Evolutionary conservation across 2,329 filamentous ascomycete species (phyloP).

Genomic region (Arachnomyces sp.): DNA sequence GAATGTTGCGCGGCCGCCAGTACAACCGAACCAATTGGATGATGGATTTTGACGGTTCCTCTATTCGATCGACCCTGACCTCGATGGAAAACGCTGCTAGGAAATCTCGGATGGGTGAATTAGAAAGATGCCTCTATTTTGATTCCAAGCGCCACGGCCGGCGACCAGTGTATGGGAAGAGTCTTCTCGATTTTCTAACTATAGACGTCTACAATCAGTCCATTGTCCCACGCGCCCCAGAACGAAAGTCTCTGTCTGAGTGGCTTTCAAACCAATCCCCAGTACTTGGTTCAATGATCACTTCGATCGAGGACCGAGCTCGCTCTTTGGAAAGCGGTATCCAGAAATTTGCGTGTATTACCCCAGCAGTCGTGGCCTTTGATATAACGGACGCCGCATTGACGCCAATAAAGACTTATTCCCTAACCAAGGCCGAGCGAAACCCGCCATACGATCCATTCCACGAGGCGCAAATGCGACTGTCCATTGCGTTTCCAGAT

Average conservation of each 20-base stretch:
- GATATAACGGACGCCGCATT: constrained; percentile 64
- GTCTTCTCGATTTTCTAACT: constrained; percentile 65
- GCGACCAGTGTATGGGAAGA: constrained; percentile 70
- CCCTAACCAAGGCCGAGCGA: constrained; percentile 38
- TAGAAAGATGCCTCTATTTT: constrained; percentile 72
- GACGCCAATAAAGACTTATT: constrained; percentile 51
- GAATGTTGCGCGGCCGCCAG: constrained; percentile 65
- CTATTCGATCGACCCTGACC: constrained; percentile 59
- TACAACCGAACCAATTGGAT: constrained; percentile 47
- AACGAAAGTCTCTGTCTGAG: constrained; percentile 56
- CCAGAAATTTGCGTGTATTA: constrained; percentile 84
- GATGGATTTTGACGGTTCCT: constrained; percentile 56
- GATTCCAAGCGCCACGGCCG: constrained; percentile 74
- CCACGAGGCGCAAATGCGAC: constrained; percentile 84
- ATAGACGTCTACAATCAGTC: constrained; percentile 54
- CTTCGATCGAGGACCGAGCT: constrained; percentile 64
- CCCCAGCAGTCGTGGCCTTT: constrained; percentile 75
- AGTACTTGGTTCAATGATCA: constrained; percentile 51
- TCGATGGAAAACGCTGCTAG: constrained; percentile 64
- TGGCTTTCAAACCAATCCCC: constrained; percentile 67
- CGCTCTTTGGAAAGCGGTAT: constrained; percentile 65
- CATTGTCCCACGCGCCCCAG: constrained; percentile 51
- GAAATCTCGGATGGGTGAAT: constrained; percentile 63
- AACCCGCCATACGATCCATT: constrained; percentile 65
- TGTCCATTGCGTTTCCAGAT: constrained; percentile 94